Evolutionary conservation across 192 early-diverging fungal species (phyloP).

Genomic region (Entrophospora sp.): DNA sequence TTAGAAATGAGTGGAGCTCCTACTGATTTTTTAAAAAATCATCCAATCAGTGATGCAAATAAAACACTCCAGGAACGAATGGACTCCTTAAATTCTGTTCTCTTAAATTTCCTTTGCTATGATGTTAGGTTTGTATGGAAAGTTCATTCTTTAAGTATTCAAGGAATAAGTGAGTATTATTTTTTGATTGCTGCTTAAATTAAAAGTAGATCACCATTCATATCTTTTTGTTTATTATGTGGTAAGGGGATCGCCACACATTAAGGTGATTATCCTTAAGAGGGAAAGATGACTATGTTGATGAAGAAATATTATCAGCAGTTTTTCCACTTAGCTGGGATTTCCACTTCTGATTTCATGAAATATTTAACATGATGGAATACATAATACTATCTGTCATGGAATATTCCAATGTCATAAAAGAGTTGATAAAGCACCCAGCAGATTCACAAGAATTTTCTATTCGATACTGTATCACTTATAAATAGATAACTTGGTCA

Average conservation of each 20-base stretch:
- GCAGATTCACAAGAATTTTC: neutral
- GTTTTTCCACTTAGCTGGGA: constrained; percentile 12
- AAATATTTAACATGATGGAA: constrained; percentile 8
- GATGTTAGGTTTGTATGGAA: neutral
- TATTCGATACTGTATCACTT: constrained; percentile 2
- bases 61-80: constrained; percentile 2
- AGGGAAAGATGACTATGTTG: constrained; percentile 7
- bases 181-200: constrained; percentile 2
- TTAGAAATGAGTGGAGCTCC: constrained; percentile 13
- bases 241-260: neutral
- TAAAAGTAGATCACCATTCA: neutral
- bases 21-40: constrained; percentile 1
- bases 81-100: neutral
- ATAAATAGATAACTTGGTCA: too few species aligned
- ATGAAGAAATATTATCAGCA: constrained; percentile 5
- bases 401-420: constrained; percentile 7
- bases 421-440: neutral
- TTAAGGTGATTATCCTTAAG: constrained; percentile 1
- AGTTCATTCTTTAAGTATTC: neutral
- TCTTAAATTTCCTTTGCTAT: neutral
- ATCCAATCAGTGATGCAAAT: neutral
- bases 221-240: neutral
- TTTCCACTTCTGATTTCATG: neutral
- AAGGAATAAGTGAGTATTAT: constrained; percentile 14
- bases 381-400: constrained; percentile 15